These are phyloP conservation scores for Pinus albicaulis DNA, from an alignment of 75 land plant genomes.

Conservation along the genomic window DNA sequence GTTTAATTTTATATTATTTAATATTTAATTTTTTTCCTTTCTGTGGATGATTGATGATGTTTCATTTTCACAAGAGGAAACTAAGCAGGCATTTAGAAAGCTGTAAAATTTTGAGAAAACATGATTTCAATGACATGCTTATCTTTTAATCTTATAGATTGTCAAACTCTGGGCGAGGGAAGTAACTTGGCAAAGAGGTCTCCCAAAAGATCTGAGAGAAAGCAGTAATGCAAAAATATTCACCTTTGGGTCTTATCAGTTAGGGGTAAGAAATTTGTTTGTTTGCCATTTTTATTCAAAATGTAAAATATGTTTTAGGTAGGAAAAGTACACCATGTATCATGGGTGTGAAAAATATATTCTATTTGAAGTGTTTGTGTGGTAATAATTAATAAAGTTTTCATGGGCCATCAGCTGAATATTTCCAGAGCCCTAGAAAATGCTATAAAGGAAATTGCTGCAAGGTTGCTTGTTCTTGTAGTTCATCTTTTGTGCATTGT, in stretches of 20 bases:
- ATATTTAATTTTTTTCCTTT: not conserved
- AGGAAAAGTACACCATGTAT: not conserved
- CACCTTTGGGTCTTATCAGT: constrained; percentile 13
- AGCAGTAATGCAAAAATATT: constrained; percentile 12
- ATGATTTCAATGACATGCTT: not conserved
- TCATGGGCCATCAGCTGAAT: not conserved
- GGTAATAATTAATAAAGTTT: not conserved
- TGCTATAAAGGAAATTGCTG: not conserved
- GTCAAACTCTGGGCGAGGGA: constrained; percentile 11
- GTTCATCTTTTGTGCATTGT: not conserved
- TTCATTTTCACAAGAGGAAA: constrained; percentile 5
- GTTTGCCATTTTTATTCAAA: not conserved
- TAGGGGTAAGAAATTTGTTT: constrained; percentile 11
- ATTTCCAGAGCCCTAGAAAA: not conserved
- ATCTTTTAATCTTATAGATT: constrained; percentile 8
- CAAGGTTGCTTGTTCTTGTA: not conserved
- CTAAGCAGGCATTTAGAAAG: not conserved
- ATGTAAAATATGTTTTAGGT: not conserved
- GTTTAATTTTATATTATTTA: not conserved
- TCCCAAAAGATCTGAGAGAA: constrained; percentile 6
- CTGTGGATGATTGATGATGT: not conserved
- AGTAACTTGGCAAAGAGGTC: constrained; percentile 5
- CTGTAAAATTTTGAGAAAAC: not conserved
- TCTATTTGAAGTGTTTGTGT: not conserved
- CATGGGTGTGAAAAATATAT: not conserved